Evolutionary conservation across 2,329 filamentous ascomycete species (phyloP).

Genomic region (Cladosporium sp.): DNA sequence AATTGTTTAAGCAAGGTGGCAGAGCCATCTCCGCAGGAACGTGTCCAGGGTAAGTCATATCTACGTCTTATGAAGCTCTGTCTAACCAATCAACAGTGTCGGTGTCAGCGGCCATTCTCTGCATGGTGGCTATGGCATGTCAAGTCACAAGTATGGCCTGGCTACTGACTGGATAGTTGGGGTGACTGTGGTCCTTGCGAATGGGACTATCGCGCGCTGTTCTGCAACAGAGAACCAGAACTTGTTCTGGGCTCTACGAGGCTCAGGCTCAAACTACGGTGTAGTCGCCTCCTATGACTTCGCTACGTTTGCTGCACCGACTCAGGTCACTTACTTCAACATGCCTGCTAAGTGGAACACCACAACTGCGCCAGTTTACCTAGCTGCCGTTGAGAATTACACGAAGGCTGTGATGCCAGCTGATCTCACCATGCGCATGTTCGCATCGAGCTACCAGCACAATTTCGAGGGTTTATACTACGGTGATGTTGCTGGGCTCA

Average conservation of each 20-base stretch:
- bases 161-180: constrained; percentile 21
- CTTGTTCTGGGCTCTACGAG: constrained; percentile 28
- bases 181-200: constrained; percentile 21
- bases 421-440: constrained; percentile 23
- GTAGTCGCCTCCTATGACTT: constrained; percentile 26
- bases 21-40: constrained; percentile 23
- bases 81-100: constrained; percentile 11
- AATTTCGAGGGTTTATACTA: constrained; percentile 20
- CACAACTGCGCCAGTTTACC: constrained; percentile 13
- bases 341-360: constrained; percentile 20
- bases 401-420: constrained; percentile 20
- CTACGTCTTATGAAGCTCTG: not conserved
- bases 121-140: constrained; percentile 22
- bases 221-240: constrained; percentile 21
- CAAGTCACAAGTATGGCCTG: constrained; percentile 22
- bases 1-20: constrained; percentile 20
- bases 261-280: constrained; percentile 27
- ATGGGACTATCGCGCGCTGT: constrained; percentile 15
- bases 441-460: constrained; percentile 2
- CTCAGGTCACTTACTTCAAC: constrained; percentile 21
- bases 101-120: constrained; percentile 22
- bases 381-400: constrained; percentile 19
- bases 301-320: constrained; percentile 27
- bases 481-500: constrained; percentile 18
- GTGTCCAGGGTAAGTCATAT: constrained; percentile 20